phyloP scores from a whole-genome alignment of 2,329 filamentous ascomycete genomes.

The Teratosphaeria zuluensis region DNA sequence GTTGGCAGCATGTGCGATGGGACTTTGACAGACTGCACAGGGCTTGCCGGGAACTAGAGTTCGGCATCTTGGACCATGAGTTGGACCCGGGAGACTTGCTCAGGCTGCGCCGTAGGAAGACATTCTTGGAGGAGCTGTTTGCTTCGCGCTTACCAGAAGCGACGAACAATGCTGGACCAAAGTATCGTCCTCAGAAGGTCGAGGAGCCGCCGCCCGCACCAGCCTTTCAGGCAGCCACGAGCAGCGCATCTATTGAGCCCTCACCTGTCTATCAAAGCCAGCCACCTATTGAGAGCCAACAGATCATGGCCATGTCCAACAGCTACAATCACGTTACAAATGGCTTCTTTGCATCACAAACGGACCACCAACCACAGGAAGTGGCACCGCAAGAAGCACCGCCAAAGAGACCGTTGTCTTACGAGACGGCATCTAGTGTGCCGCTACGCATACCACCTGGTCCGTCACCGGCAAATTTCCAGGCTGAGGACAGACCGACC shows the following conservation, averaged over 20 bases:
- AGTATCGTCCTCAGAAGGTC: neutral
- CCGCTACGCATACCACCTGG: slow-evolving; percentile 4
- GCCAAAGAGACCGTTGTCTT: slow-evolving; percentile 4
- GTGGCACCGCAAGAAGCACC: neutral
- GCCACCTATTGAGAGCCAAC: neutral
- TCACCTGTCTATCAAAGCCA: neutral
- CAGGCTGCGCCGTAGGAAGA: neutral
- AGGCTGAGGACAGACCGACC: neutral
- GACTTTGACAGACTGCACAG: slow-evolving; percentile 4
- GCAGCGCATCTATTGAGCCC: neutral
- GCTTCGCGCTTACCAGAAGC: neutral
- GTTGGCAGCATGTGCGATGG: slow-evolving; percentile 4
- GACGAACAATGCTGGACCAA: neutral
- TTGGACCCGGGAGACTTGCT: neutral
- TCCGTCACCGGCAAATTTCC: neutral
- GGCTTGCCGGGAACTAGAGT: slow-evolving; percentile 5
- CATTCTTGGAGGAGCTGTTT: slow-evolving; percentile 4
- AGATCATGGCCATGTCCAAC: neutral
- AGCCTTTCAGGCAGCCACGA: neutral
- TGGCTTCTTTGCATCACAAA: neutral
- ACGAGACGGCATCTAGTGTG: slow-evolving; percentile 1
- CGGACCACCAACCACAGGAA: neutral
- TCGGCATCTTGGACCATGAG: slow-evolving; percentile 1
- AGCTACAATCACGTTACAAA: neutral
- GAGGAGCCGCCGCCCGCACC: neutral